Percentiles rank a stretch among this genome's conserved stretches.
phyloP scores from a whole-genome alignment of 1,139 yeast genomes.

The Scheffersomyces parashehatae region DNA sequence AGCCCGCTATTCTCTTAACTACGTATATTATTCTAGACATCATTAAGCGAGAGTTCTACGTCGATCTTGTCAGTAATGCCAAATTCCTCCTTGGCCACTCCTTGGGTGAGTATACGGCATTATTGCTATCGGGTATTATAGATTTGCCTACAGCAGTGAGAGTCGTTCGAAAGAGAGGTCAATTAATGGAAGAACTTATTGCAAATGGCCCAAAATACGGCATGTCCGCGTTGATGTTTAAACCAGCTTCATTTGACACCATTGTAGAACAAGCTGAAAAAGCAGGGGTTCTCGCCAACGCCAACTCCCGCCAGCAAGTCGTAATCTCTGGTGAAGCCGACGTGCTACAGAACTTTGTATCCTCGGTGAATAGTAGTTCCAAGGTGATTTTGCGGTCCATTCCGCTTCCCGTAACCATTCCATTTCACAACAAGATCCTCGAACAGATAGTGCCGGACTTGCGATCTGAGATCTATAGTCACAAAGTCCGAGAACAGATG shows the following conservation, averaged over 20 bases:
- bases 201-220: conserved; percentile 22
- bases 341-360: conserved; percentile 19
- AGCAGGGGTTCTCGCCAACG: conserved; percentile 37
- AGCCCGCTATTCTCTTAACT: conserved; percentile 59
- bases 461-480: conserved; percentile 13
- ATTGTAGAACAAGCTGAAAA: conserved; percentile 20
- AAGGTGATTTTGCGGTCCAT: conserved; percentile 25
- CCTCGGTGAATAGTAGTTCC: conserved; percentile 15
- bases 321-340: conserved; percentile 45
- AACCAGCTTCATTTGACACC: conserved; percentile 17
- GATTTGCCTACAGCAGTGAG: conserved; percentile 43
- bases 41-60: conserved; percentile 22
- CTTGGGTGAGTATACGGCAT: conserved; percentile 58
- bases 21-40: conserved; percentile 39
- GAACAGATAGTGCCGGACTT: conserved; percentile 36
- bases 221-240: conserved; percentile 40
- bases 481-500: conserved; percentile 11
- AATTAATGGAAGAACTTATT: conserved; percentile 44
- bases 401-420: conserved; percentile 49
- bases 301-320: conserved; percentile 43
- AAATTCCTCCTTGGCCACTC: conserved; percentile 54
- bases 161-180: conserved; percentile 53
- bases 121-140: conserved; percentile 42
- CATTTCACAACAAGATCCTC: conserved; percentile 52
- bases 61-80: conserved; percentile 21